These are phyloP conservation scores for Cercis canadensis DNA, from an alignment of 306 rosid species.

Conservation along the genomic window DNA sequence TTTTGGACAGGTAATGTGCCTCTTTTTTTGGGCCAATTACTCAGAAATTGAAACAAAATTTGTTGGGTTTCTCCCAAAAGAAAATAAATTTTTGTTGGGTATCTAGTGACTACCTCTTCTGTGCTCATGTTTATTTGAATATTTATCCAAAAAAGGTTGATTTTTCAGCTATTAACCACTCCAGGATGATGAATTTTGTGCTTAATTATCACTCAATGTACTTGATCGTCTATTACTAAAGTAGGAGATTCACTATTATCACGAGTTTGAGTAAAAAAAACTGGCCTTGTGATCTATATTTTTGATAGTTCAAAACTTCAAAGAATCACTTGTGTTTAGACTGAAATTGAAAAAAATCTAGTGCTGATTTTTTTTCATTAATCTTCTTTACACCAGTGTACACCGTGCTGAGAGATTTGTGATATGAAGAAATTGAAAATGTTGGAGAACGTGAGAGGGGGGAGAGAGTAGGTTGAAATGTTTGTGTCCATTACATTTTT, in stretches of 20 bases:
- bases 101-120: neutral
- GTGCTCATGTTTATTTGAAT: constrained; percentile 12
- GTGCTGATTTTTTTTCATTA: too few species aligned
- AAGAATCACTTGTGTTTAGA: neutral
- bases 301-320: neutral
- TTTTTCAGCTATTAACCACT: neutral
- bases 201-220: neutral
- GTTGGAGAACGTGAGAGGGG: too few species aligned
- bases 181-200: neutral
- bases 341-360: too few species aligned
- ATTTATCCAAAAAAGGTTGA: neutral
- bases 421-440: too few species aligned
- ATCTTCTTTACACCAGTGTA: too few species aligned
- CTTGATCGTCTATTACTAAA: neutral
- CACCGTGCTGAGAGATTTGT: too few species aligned
- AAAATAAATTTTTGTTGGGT: neutral
- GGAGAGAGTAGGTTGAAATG: too few species aligned
- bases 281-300: constrained; percentile 22
- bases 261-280: neutral
- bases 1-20: constrained; percentile 81
- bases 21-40: neutral
- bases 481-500: neutral
- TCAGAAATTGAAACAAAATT: neutral
- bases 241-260: neutral
- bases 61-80: neutral